Percentiles rank a stretch among this genome's conserved stretches.
phyloP scores from a whole-genome alignment of 2,329 filamentous ascomycete species.

The Colletotrichum sp. region DNA sequence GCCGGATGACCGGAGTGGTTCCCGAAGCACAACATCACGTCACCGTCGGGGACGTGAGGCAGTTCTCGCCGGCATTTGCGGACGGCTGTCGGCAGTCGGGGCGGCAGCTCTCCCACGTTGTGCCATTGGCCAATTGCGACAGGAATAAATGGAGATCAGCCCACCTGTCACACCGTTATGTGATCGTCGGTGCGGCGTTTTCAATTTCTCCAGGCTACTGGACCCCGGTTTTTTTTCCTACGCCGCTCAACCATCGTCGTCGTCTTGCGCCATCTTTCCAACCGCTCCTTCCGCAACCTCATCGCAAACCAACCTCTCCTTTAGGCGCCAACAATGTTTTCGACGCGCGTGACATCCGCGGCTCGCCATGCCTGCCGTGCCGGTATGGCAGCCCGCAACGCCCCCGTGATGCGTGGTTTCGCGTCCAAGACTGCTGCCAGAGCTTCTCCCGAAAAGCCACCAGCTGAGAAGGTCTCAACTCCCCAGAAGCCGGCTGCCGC shows the following conservation, averaged over 20 bases:
- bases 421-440: constrained; percentile 16
- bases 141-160: not conserved
- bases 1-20: not conserved
- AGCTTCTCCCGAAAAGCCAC: not conserved
- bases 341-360: constrained; percentile 21
- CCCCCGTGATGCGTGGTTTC: constrained; percentile 8
- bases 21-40: not conserved
- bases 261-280: not conserved
- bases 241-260: not conserved
- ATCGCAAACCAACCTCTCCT: not conserved
- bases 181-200: not conserved
- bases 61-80: not conserved
- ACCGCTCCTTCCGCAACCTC: not conserved
- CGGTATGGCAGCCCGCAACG: not conserved
- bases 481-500: not conserved
- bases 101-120: not conserved
- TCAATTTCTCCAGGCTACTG: not conserved
- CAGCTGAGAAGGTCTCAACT: not conserved
- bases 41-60: not conserved
- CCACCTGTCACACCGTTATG: not conserved
- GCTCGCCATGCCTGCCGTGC: constrained; percentile 17
- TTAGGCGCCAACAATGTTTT: constrained; percentile 24
- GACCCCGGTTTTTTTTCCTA: not conserved
- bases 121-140: not conserved
- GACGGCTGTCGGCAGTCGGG: not conserved